These are phyloP conservation scores for Mortierella sp. DNA, from an alignment of 371 early-diverging fungal genomes.

Conservation along the genomic window DNA sequence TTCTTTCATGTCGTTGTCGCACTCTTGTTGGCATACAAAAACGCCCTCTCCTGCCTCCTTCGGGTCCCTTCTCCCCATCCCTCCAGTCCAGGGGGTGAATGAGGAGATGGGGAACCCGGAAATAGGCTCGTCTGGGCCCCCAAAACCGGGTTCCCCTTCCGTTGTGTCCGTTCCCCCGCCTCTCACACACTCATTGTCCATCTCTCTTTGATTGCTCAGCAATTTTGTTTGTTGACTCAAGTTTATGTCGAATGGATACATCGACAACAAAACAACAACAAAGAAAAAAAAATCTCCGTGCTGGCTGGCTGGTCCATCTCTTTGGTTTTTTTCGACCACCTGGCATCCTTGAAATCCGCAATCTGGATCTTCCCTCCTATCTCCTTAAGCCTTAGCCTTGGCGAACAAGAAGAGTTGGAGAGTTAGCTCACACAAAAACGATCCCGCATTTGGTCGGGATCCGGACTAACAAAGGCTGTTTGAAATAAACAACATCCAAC, in stretches of 20 bases:
- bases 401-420: not conserved
- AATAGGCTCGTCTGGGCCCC: conserved; percentile 9
- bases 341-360: conserved; percentile 1
- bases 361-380: conserved; percentile 5
- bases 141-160: conserved; percentile 9
- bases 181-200: too few species aligned
- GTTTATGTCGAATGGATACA: not conserved
- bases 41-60: too few species aligned
- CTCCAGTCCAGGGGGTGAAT: too few species aligned
- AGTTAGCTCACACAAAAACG: not conserved
- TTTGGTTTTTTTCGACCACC: not conserved
- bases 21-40: too few species aligned
- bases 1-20: too few species aligned
- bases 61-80: too few species aligned
- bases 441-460: conserved; percentile 5
- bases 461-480: not conserved
- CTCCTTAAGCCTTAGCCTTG: too few species aligned
- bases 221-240: not conserved
- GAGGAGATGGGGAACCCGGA: too few species aligned
- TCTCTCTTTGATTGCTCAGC: not conserved
- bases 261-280: not conserved
- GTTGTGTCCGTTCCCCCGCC: not conserved
- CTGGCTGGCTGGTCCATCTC: not conserved
- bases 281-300: conserved; percentile 13
- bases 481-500: not conserved